These are phyloP conservation scores for Filosporella fistucella DNA, from an alignment of 495 filamentous ascomycete species.

Conservation along the genomic window DNA sequence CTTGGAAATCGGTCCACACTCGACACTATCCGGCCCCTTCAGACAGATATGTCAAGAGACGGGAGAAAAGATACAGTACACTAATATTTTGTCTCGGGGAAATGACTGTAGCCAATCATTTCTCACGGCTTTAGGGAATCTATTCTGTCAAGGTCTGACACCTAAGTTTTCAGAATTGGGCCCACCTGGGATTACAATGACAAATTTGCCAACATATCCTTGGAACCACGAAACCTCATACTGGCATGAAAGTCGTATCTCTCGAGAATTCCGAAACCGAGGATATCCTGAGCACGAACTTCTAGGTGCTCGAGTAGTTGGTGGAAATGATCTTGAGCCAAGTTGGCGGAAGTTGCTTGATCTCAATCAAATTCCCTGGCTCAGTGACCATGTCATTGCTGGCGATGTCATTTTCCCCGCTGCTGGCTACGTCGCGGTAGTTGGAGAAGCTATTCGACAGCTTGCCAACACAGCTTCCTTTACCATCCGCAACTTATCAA, in stretches of 20 bases:
- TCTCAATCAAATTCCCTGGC: conserved; percentile 38
- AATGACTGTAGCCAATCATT: conserved; percentile 28
- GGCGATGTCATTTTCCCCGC: conserved; percentile 40
- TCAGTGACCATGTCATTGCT: conserved; percentile 37
- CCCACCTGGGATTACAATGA: too few species aligned
- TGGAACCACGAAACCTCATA: conserved; percentile 26
- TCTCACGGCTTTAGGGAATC: too few species aligned
- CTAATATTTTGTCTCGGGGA: conserved; percentile 36
- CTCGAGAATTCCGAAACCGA: conserved; percentile 25
- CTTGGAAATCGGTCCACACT: conserved; percentile 63
- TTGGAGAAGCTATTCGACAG: not conserved
- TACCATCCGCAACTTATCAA: conserved; percentile 12
- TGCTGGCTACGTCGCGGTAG: not conserved
- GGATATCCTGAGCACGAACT: conserved; percentile 28
- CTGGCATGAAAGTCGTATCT: conserved; percentile 30
- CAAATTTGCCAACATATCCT: conserved; percentile 32
- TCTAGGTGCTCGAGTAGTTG: conserved; percentile 23
- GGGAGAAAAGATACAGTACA: too few species aligned
- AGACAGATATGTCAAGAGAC: conserved; percentile 47
- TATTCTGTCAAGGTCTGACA: too few species aligned
- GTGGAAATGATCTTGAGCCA: conserved; percentile 23
- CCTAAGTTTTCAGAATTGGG: too few species aligned
- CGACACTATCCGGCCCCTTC: conserved; percentile 55
- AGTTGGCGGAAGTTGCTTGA: conserved; percentile 30
- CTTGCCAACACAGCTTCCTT: not conserved